Conservation (phyloP, 2,329 filamentous ascomycete species). For the Paecilomyces formosus region DNA sequence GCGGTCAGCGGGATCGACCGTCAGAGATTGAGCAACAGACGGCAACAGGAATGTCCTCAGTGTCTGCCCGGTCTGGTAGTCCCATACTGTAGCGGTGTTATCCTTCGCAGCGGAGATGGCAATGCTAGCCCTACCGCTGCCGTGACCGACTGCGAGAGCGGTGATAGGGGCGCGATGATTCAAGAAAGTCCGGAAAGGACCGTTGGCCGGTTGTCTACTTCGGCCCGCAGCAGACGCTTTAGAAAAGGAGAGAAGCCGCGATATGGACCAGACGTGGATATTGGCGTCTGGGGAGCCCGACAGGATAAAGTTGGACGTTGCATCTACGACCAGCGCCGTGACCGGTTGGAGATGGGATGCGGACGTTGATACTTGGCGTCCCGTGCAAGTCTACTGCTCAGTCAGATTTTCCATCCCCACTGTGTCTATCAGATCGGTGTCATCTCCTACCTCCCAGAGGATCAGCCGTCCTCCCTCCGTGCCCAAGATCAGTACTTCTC, state of each 20-base stretch:
- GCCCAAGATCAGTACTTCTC: conserved; percentile 63
- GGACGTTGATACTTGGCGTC: conserved; percentile 37
- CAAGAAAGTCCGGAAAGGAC: conserved; percentile 69
- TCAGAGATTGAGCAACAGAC: conserved; percentile 61
- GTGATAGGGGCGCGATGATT: conserved; percentile 53
- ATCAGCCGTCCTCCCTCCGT: conserved; percentile 80
- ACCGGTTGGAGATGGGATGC: conserved; percentile 46
- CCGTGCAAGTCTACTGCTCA: conserved; percentile 31
- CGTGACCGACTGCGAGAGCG: conserved; percentile 54
- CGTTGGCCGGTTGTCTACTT: conserved; percentile 39
- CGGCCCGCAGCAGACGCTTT: conserved; percentile 34
- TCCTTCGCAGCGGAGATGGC: conserved; percentile 79
- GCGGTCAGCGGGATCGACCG: conserved; percentile 74
- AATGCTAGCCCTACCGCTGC: conserved; percentile 66
- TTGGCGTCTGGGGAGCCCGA: conserved; percentile 63
- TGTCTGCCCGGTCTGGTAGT: conserved; percentile 70
- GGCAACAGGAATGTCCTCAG: conserved; percentile 78
- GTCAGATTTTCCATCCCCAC: conserved; percentile 4
- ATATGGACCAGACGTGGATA: conserved; percentile 83
- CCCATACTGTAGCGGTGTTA: conserved; percentile 87
- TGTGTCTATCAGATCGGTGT: conserved; percentile 7
- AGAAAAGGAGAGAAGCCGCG: conserved; percentile 61
- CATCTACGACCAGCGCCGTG: conserved; percentile 63
- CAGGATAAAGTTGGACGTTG: conserved; percentile 49
- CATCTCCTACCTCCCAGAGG: conserved; percentile 75